Evolutionary conservation across 2,329 filamentous ascomycete genomes (phyloP), one percentile per base, ranked within the genome.

Genomic region (Colletotrichum navitas): DNA sequence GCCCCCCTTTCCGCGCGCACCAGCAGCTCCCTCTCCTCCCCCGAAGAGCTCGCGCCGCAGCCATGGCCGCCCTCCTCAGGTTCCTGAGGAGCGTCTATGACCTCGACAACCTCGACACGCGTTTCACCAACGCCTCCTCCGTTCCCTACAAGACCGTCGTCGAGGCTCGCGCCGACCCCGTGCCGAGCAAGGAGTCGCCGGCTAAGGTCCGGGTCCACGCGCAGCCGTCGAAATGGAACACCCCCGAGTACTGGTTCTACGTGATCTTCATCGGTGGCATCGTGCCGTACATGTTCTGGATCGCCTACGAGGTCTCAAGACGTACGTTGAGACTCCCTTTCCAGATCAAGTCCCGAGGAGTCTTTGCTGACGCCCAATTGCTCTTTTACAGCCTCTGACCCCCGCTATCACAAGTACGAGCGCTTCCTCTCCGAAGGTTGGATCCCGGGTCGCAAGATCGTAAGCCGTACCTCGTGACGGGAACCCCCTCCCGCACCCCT

Each of bases 401-500:
- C 94, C 6, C 91, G 93, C 75, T 99, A 96, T 79, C 80, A 86
- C 70, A 93, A 91, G 75, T 98, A 91, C 79, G 87, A 92, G 73
- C 84, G 85, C 71, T 85, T 91, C 49, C 88, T 99, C 21, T 91
- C 90, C 2, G 87, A 90, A 11, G 97, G 96, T 76, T 99, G 96
- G 96, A 93, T 99, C 68, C 93, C 92, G 10, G 95, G 95, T 34
- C 92, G 95, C 71, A 94, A 94, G 87, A 94, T 98, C 74, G 93
- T 94, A 86, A 77, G 89, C 80, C 41, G 39, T 45, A 36, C 54
- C 47, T 59, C 18, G 36, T 32, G 43, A 55, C 29, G 8, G 63
- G n/a, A 5, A 29, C 36, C 12, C 47, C 26, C 63, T 71, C 64
- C 75, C 68, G 51, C 41, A 39, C n/a, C 54, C 49, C 59, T 58